Evolutionary conservation across 2,329 filamentous ascomycete genomes (phyloP), one percentile per base, ranked within the genome.

Genomic region (Microthyrium microscopicum): DNA sequence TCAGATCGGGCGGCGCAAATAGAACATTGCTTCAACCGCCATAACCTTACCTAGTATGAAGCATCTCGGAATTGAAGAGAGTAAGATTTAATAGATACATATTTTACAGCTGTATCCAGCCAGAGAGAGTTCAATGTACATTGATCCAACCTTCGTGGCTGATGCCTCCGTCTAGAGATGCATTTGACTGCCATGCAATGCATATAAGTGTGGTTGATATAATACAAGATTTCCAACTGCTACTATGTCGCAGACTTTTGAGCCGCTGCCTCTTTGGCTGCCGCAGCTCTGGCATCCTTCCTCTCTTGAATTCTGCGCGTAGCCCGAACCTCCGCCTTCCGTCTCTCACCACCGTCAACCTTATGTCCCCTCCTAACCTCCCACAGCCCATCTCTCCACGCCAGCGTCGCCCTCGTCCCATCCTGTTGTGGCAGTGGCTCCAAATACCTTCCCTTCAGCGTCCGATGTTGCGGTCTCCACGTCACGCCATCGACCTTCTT

Each of bases 271-370:
- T 18, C 16, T 29, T 9, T n/a, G n/a, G n/a, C n/a, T n/a, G n/a
- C n/a, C n/a, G n/a, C n/a, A 7, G 24, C 7, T 12, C 21, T 15
- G 5, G 31, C 26, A 15, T 29, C 22, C 55, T 76, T 80, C 44
- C 81, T 75, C 60, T 85, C 80, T 22, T 74, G 74, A 33, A 79
- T 73, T 42, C 77, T 70, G 60, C 73, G 77, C 74, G 92, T 93
- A 46, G 85, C 83, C 46, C 81, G 68, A 33, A 94, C 75, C 60
- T 92, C 77, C 12, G 78, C 80, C 54, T 70, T 74, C 56, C 89
- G 72, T 54, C 89, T 75, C 66, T 98, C 89, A 65, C 89, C 89
- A 50, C 89, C 89, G 57, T 95, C 85, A 44, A 98, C 76, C 74
- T 95, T 95, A 49, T 73, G 73, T 19, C 89, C 87, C 47, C 76